Evolutionary conservation across 768 basidiomycete species (phyloP), one percentile per base, ranked within the genome.

Genomic region (Hygrocybe coccinea): DNA sequence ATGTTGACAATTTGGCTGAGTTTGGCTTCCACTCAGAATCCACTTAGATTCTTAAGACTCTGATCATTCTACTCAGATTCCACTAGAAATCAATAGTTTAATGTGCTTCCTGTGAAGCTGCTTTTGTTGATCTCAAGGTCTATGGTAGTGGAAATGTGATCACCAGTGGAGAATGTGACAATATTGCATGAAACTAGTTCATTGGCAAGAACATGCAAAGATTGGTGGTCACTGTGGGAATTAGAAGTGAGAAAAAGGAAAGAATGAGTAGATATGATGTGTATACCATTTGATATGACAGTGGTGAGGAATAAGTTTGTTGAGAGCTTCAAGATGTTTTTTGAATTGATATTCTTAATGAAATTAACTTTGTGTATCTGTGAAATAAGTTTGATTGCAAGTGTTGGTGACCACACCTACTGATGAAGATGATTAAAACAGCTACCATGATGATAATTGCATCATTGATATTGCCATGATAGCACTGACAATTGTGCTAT

Each of bases 281-380:
- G 62, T 67, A 29, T 44, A 75, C 71, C 94, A 88, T 52, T 89
- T 77, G 57, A 97, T 84, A 65, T 95, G 92, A 66, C 93, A 95
- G 67, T 95, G 92, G 69, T 98, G 95, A 0, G 95, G 95, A 19
- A 98, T 95, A 38, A 98, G 87, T 70, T 95, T 97, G 75, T 94
- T 97, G 34, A 98, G 77, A 0, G 95, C 92, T 70, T 97, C 93
- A 22, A 98, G 75, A 57, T 89, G 92, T 72, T 97, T 86, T 67
- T 97, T 95, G 1, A 95, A 97, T 34, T 95, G 80, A 57, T 89
- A 84, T 69, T 98, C 95, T 70, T 98, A 95, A 25, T 97, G 84
- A 65, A 97, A 98, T 9, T 92, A 95, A 59, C 97, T 95, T 80
- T 58, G 11, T 41, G 3, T 35, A 36, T n/a, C 53, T 51, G n/a